These are phyloP conservation scores for Taphrina deformans DNA, from an alignment of 1,139 yeast species.

Conservation along the genomic window DNA sequence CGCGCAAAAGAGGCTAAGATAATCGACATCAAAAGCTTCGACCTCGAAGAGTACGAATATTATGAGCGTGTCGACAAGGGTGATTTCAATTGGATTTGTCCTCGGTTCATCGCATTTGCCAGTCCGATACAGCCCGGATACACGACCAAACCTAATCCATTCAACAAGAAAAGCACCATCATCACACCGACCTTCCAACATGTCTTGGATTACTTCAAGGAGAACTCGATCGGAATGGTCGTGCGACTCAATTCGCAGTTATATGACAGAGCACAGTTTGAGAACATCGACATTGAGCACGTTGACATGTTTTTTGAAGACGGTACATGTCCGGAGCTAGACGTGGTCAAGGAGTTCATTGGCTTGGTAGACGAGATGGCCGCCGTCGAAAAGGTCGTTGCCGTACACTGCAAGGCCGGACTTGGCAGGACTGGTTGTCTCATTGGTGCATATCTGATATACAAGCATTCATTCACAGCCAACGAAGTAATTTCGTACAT, in stretches of 20 bases:
- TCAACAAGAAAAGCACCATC: constrained; percentile 34
- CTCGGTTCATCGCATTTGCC: constrained; percentile 95
- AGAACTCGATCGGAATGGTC: constrained; percentile 77
- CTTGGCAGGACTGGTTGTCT: constrained; percentile 96
- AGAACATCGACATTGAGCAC: constrained; percentile 79
- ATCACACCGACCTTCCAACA: constrained; percentile 70
- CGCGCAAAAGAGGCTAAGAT: constrained; percentile 93
- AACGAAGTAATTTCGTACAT: constrained; percentile 93
- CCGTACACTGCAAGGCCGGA: constrained; percentile 98
- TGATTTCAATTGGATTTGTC: constrained; percentile 86
- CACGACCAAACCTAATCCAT: constrained; percentile 41
- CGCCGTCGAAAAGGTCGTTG: constrained; percentile 50
- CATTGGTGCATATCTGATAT: constrained; percentile 93
- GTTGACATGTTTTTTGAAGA: constrained; percentile 95
- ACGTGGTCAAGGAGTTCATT: constrained; percentile 83
- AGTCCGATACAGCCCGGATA: constrained; percentile 75
- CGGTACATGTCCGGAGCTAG: constrained; percentile 96
- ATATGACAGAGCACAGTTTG: constrained; percentile 81
- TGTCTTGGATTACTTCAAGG: constrained; percentile 72
- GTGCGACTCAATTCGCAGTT: constrained; percentile 89
- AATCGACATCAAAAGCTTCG: constrained; percentile 82
- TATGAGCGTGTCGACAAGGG: constrained; percentile 97
- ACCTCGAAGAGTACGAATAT: constrained; percentile 86
- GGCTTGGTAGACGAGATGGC: constrained; percentile 88
- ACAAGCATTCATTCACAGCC: constrained; percentile 95